These are phyloP conservation scores for Musa troglodytarum DNA, from an alignment of 176 grass and related monocot genomes.

Conservation along the genomic window DNA sequence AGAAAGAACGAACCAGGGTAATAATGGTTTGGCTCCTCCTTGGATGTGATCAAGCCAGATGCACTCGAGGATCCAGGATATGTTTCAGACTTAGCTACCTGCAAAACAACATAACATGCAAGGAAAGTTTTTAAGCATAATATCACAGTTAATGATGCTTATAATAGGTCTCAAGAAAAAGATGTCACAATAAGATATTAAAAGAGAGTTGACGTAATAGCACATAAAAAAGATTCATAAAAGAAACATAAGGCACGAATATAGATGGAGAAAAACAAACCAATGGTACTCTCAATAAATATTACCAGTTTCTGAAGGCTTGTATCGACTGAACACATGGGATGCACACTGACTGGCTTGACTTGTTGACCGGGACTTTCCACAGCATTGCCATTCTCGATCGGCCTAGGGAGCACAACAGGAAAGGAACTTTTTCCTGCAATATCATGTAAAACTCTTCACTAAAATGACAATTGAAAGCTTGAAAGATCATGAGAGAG, in stretches of 20 bases:
- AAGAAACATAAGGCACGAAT: neutral
- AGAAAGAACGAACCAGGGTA: conserved; percentile 9
- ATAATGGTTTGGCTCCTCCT: conserved; percentile 8
- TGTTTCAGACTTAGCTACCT: neutral
- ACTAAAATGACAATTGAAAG: neutral
- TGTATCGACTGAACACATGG: conserved; percentile 39
- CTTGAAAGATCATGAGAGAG: too few relatives aligned
- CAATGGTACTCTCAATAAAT: neutral
- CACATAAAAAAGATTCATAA: neutral
- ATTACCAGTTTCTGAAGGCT: conserved; percentile 18
- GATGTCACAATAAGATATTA: too few relatives aligned
- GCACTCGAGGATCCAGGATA: conserved; percentile 2
- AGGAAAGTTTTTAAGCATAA: too few relatives aligned
- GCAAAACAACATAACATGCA: neutral
- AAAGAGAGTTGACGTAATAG: too few relatives aligned
- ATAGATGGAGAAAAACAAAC: neutral
- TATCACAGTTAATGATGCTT: too few relatives aligned
- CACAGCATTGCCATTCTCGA: conserved; percentile 39
- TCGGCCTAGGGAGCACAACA: conserved; percentile 57
- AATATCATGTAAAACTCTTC: conserved; percentile 12
- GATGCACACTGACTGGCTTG: conserved; percentile 65
- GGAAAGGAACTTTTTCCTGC: conserved; percentile 68
- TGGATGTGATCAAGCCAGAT: neutral
- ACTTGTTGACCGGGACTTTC: conserved; percentile 44
- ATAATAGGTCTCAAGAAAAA: too few relatives aligned